A percentile compares a stretch with the other conserved stretches of the same genome.
phyloP scores from a whole-genome alignment of 495 filamentous ascomycete species.

The Pseudoneurospora amorphoporcata region DNA sequence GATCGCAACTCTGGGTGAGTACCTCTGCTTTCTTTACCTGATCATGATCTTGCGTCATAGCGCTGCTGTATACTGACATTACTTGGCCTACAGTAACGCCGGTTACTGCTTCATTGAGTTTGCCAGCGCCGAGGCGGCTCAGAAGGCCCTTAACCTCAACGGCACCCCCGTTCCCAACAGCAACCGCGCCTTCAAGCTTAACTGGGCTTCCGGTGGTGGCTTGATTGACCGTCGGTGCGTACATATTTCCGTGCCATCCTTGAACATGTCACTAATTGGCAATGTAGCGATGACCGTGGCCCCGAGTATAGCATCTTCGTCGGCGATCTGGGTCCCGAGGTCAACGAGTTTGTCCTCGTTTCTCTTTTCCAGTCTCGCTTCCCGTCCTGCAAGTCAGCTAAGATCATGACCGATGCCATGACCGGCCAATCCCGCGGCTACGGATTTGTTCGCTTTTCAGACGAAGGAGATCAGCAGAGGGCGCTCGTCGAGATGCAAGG shows the following conservation, averaged over 20 bases:
- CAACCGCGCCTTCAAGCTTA: constrained; percentile 92
- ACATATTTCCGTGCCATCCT: not conserved
- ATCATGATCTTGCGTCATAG: not conserved
- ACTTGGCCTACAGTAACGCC: constrained; percentile 57
- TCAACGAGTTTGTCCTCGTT: constrained; percentile 96
- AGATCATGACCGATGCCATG: constrained; percentile 99
- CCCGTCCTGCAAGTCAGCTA: constrained; percentile 96
- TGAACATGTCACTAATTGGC: constrained; percentile 14
- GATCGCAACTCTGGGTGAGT: constrained; percentile 98
- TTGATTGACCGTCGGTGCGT: constrained; percentile 82
- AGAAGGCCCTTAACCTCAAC: constrained; percentile 81
- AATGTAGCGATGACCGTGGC: constrained; percentile 76
- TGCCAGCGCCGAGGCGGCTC: constrained; percentile 67
- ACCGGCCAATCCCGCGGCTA: constrained; percentile 96
- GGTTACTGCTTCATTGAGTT: constrained; percentile 99
- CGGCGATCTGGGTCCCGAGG: constrained; percentile 93
- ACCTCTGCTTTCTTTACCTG: constrained; percentile 1
- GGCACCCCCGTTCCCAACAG: constrained; percentile 90
- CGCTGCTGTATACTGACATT: not conserved
- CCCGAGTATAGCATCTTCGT: constrained; percentile 97
- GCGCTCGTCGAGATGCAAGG: constrained; percentile 97
- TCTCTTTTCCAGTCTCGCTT: constrained; percentile 94
- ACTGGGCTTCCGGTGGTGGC: constrained; percentile 97
- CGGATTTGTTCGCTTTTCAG: constrained; percentile 93
- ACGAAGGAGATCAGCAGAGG: constrained; percentile 88